A percentile compares a stretch with the other conserved stretches of the same genome.
These are phyloP conservation scores for Arachis stenosperma DNA, from an alignment of 306 rosid genomes.

Conservation along the genomic window DNA sequence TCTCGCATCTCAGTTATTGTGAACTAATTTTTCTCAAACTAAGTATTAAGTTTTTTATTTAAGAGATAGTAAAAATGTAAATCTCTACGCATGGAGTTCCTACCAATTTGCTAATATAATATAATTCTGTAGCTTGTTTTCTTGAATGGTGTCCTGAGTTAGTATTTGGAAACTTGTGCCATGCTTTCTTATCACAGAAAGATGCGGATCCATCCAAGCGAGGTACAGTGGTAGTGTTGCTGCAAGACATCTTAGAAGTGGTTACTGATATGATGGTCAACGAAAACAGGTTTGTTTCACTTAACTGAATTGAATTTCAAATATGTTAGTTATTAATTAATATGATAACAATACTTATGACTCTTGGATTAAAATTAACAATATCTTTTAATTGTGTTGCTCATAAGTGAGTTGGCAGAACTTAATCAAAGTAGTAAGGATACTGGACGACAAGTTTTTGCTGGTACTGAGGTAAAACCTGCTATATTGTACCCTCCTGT, in stretches of 20 bases:
- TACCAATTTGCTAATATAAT: no score
- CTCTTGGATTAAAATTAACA: conserved; percentile 23
- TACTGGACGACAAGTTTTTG: conserved; percentile 82
- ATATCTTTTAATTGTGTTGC: conserved; percentile 36
- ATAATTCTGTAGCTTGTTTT: conserved; percentile 10
- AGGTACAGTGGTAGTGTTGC: conserved; percentile 72
- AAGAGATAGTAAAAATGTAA: no score
- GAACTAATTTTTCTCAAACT: no score
- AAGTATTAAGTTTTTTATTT: no score
- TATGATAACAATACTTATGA: neutral
- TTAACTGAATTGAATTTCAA: conserved; percentile 25
- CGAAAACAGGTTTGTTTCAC: conserved; percentile 72
- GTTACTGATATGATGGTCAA: conserved; percentile 96
- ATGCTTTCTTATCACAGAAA: conserved; percentile 63
- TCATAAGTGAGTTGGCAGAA: conserved; percentile 78
- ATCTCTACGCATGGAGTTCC: no score
- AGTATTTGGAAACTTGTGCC: conserved; percentile 34
- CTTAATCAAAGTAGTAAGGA: conserved; percentile 79
- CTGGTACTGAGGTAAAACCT: conserved; percentile 80
- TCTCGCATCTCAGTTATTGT: no score
- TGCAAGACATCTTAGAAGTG: conserved; percentile 97
- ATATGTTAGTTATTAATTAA: conserved; percentile 16
- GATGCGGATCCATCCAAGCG: conserved; percentile 65
- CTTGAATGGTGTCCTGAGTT: conserved; percentile 34
- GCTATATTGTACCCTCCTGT: conserved; percentile 76